Percentiles rank a stretch among this genome's conserved stretches.
phyloP scores from a whole-genome alignment of 2,329 filamentous ascomycete species.

The Scedosporium apiospermum region DNA sequence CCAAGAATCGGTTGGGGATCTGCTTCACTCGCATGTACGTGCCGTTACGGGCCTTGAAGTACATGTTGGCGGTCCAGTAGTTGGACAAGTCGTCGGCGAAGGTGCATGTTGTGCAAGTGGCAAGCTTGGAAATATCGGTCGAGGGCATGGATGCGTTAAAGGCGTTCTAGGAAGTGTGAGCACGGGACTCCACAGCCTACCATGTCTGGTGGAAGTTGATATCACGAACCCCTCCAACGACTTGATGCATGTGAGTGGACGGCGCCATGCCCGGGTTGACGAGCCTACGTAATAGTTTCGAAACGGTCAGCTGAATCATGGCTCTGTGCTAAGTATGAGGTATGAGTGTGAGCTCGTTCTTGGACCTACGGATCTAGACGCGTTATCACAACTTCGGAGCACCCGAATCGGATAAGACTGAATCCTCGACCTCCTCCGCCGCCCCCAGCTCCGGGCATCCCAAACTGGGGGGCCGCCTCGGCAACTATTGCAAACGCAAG shows the following conservation, averaged over 20 bases:
- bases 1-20: slow-evolving; percentile 23
- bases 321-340: not conserved
- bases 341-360: slow-evolving; percentile 10
- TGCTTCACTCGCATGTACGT: slow-evolving; percentile 23
- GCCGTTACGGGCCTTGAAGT: slow-evolving; percentile 21
- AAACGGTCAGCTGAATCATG: not conserved
- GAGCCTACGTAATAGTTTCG: slow-evolving; percentile 3
- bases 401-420: slow-evolving; percentile 22
- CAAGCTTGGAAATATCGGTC: slow-evolving; percentile 16
- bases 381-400: slow-evolving; percentile 37
- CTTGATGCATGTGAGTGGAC: slow-evolving; percentile 41
- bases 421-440: not conserved
- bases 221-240: slow-evolving; percentile 30
- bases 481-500: not conserved
- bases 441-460: not conserved
- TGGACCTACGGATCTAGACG: slow-evolving; percentile 16
- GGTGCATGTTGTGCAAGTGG: slow-evolving; percentile 27
- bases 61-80: slow-evolving; percentile 24
- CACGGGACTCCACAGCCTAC: not conserved
- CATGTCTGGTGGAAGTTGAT: not conserved
- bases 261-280: slow-evolving; percentile 29
- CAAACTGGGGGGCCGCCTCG: not conserved
- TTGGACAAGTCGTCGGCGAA: slow-evolving; percentile 23
- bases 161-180: slow-evolving; percentile 16
- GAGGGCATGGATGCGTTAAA: slow-evolving; percentile 25